Evolutionary conservation across 306 rosid genomes (phyloP).

Genomic region (Gastrolobium bilobum): DNA sequence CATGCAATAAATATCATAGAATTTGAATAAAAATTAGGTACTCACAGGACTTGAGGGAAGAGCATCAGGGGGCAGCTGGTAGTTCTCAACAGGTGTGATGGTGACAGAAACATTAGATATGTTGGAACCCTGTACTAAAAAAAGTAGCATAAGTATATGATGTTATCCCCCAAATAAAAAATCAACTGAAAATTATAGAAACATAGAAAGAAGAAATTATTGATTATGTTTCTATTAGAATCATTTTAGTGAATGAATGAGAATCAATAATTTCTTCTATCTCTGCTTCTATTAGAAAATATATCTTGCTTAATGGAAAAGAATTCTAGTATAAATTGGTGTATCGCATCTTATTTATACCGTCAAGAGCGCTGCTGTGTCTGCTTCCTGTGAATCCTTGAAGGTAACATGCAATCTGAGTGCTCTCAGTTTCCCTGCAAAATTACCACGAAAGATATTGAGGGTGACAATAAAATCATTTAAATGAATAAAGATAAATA

Average conservation of each 20-base stretch:
- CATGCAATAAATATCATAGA: not conserved
- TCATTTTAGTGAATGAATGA: not conserved
- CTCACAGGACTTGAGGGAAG: constrained; percentile 62
- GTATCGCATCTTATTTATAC: constrained; percentile 52
- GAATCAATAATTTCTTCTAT: too few species aligned
- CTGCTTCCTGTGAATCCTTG: constrained; percentile 77
- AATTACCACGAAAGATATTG: constrained; percentile 12
- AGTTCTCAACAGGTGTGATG: constrained; percentile 69
- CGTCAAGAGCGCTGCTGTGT: constrained; percentile 72
- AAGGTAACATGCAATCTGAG: constrained; percentile 81
- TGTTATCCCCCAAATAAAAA: not conserved
- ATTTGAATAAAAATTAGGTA: constrained; percentile 22
- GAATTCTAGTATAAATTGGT: not conserved
- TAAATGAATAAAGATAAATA: not conserved
- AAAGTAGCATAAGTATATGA: not conserved
- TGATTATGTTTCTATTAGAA: too few species aligned
- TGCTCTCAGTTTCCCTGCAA: constrained; percentile 70
- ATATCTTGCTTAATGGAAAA: not conserved
- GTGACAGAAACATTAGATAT: constrained; percentile 63
- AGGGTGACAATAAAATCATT: constrained; percentile 21
- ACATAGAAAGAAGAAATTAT: too few species aligned
- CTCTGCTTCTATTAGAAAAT: too few species aligned
- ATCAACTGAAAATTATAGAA: not conserved
- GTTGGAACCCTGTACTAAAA: constrained; percentile 66
- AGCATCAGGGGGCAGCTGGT: constrained; percentile 76